Evolutionary conservation across 2,329 filamentous ascomycete species (phyloP), one percentile per base, ranked within the genome.

Genomic region (Cladosporium sp.): DNA sequence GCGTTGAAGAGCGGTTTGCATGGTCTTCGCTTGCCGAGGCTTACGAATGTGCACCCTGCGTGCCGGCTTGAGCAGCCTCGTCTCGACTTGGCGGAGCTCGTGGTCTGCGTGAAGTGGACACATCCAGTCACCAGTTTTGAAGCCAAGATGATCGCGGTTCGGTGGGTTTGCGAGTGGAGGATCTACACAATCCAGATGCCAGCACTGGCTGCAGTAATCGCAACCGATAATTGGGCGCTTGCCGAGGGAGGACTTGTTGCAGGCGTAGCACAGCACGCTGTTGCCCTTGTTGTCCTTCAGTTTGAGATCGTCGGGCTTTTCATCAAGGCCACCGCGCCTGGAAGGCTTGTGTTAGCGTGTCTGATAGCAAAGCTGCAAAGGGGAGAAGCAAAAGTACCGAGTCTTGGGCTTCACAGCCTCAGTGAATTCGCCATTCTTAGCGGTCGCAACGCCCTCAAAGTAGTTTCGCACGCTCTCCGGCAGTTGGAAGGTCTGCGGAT

Each of bases 181-280:
- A 65, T 95, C 85, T 13, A 95, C 75, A 70, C 93, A 98, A 70
- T 97, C 92, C 48, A 95, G 76, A 72, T 98, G 93, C 87, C 91
- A 98, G 65, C 85, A 80, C 33, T 89, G 78, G 10, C 81, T 77
- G 70, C 92, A 98, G 63, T 80, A 82, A 69, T 90, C 90, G 74
- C 92, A 98, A 43, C 86, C 83, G 60, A 96, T 86, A 62, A 97
- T 90, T 59, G 85, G 81, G 22, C 86, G 82, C 61, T 78, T 78
- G 57, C 74, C 73, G 5, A 58, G 48, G 6, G 85, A 81, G 28
- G 85, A 79, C 62, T 78, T 77, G 58, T 86, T 80, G 72, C 92
- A 97, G 42, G 75, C 74, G 65, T 86, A 83, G 72, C 92, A 97
- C 46, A 95, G 74, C 43, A 95, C 85, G 3, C 83, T 72, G 52